Evolutionary conservation across 2,329 filamentous ascomycete genomes (phyloP).

Genomic region (Coniella lustricola): DNA sequence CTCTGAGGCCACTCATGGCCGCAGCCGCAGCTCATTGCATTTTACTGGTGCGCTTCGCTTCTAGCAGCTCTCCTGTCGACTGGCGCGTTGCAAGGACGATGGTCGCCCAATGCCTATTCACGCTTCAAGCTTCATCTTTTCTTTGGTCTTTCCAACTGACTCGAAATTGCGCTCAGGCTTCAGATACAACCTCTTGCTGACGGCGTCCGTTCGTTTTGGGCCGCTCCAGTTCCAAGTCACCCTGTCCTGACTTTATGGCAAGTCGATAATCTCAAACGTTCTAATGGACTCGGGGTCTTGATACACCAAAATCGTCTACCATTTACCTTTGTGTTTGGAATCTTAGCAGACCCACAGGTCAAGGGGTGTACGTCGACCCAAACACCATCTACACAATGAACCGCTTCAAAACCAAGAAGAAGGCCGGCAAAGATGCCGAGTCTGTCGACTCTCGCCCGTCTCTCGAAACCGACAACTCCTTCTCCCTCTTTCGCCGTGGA

Average conservation of each 20-base stretch:
- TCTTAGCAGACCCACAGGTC: not conserved
- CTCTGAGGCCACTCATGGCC: not conserved
- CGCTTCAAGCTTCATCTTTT: too few relatives aligned
- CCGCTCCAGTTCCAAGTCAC: not conserved
- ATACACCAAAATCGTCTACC: not conserved
- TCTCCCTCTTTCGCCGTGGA: conserved; percentile 48
- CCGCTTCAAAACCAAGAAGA: conserved; percentile 68
- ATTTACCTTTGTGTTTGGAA: not conserved
- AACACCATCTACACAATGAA: conserved; percentile 50
- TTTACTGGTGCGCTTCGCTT: not conserved
- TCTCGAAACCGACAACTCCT: conserved; percentile 45
- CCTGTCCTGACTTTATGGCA: not conserved
- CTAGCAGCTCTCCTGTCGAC: too few relatives aligned
- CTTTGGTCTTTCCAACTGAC: too few relatives aligned
- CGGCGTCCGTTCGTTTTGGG: not conserved
- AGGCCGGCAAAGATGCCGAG: conserved; percentile 50
- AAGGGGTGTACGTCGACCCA: conserved; percentile 1
- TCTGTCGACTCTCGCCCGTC: conserved; percentile 34
- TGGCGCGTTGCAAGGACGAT: too few relatives aligned
- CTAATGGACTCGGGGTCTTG: conserved; percentile 9
- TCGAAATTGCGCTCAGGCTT: too few relatives aligned
- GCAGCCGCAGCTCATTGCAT: not conserved
- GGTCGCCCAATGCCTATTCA: too few relatives aligned
- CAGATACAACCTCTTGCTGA: too few relatives aligned
- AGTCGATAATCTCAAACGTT: conserved; percentile 1